A percentile compares a stretch with the other conserved stretches of the same genome.
Evolutionary conservation across 768 basidiomycete species (phyloP).

Genomic region (Panus rudis): DNA sequence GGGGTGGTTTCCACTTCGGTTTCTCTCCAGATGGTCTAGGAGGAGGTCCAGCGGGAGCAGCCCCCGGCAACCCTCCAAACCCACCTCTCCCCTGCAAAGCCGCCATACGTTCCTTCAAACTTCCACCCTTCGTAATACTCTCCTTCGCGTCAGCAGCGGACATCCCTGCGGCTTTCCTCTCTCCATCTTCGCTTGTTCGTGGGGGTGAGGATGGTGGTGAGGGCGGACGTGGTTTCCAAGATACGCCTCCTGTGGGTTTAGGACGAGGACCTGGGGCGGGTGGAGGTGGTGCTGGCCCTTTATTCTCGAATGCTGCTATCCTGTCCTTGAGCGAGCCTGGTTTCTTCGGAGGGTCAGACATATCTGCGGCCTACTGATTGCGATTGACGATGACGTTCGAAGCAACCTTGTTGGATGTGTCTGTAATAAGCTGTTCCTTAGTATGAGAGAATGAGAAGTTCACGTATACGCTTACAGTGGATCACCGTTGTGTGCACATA

Average conservation of each 20-base stretch:
- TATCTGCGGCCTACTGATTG: too few relatives aligned
- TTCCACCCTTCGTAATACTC: conserved; percentile 72
- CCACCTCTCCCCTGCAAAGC: conserved; percentile 80
- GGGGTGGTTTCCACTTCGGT: conserved; percentile 86
- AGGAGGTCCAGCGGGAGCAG: conserved; percentile 26
- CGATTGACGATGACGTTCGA: too few relatives aligned
- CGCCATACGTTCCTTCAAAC: conserved; percentile 92
- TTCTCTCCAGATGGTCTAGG: conserved; percentile 59
- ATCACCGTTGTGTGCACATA: too few relatives aligned
- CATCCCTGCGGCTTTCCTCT: conserved; percentile 39
- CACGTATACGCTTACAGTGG: too few relatives aligned
- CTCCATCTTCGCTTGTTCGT: conserved; percentile 13
- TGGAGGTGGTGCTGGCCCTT: conserved; percentile 32
- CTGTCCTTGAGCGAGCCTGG: conserved; percentile 75
- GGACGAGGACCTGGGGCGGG: conserved; percentile 44
- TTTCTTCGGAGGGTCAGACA: conserved; percentile 24
- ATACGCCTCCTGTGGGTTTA: conserved; percentile 53
- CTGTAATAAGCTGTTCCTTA: too few relatives aligned
- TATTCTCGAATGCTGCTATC: conserved; percentile 81
- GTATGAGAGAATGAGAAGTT: too few relatives aligned
- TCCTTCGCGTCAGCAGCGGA: conserved; percentile 84
- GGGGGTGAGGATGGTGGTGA: conserved; percentile 36
- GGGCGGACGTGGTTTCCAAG: conserved; percentile 65
- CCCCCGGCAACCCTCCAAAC: conserved; percentile 47
- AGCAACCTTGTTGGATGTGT: too few relatives aligned